phyloP scores from a whole-genome alignment of 805 yeast species.

The Candida endomychidarum region DNA sequence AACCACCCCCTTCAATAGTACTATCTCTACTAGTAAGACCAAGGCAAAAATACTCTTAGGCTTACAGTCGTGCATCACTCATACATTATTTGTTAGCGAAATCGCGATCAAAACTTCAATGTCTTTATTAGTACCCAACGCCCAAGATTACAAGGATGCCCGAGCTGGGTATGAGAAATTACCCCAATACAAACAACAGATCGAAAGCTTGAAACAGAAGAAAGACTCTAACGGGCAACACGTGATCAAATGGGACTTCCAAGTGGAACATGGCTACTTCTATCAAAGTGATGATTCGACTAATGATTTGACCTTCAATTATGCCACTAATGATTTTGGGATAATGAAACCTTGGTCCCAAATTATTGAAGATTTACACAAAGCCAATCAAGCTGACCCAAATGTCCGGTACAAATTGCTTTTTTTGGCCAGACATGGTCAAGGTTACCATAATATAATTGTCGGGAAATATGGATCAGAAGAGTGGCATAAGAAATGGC shows the following conservation, averaged over 20 bases:
- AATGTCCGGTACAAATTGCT: slow-evolving; percentile 42
- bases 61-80: too few species aligned
- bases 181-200: slow-evolving; percentile 13
- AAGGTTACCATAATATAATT: slow-evolving; percentile 63
- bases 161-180: slow-evolving; percentile 24
- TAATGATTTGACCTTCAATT: slow-evolving; percentile 47
- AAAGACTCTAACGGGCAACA: slow-evolving; percentile 14
- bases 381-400: slow-evolving; percentile 18
- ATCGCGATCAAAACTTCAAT: slow-evolving; percentile 10
- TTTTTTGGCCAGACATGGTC: slow-evolving; percentile 67
- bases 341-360: slow-evolving; percentile 40
- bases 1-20: too few species aligned
- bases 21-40: too few species aligned
- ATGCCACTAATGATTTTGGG: slow-evolving; percentile 46
- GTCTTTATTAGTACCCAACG: slow-evolving; percentile 34
- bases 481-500: slow-evolving; percentile 60
- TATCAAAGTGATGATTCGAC: slow-evolving; percentile 45
- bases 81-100: too few species aligned
- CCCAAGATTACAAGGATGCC: slow-evolving; percentile 34
- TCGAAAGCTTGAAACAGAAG: slow-evolving; percentile 5
- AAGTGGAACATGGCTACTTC: slow-evolving; percentile 50
- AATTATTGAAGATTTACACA: slow-evolving; percentile 29
- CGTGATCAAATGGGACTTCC: slow-evolving; percentile 44
- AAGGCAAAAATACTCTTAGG: too few species aligned
- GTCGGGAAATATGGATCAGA: slow-evolving; percentile 46